phyloP scores from a whole-genome alignment of 208 protist genomes.

The Plasmodiophora brassicae region DNA sequence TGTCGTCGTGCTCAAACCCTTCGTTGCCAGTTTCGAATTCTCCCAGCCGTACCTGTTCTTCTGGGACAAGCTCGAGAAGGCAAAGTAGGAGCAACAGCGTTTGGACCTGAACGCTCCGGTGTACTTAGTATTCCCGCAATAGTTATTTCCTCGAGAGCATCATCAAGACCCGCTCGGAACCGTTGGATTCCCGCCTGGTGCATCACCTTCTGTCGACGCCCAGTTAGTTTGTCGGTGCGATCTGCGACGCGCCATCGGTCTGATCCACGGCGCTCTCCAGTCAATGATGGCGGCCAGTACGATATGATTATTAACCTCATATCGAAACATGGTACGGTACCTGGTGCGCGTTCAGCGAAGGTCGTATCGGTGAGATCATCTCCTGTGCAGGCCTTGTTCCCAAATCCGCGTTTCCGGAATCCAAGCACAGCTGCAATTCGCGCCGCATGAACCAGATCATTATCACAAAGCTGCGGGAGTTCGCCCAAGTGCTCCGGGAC shows the following conservation, averaged over 20 bases:
- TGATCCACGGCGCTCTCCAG: too few species aligned
- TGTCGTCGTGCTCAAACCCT: background rate
- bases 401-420: conserved; percentile 4
- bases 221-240: too few species aligned
- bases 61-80: conserved; percentile 53
- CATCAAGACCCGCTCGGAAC: conserved; percentile 32
- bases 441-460: conserved; percentile 45
- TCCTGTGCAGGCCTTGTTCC: conserved; percentile 32
- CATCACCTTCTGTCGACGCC: conserved; percentile 37
- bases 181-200: conserved; percentile 29
- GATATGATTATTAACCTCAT: conserved; percentile 52
- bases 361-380: too few species aligned
- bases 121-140: background rate
- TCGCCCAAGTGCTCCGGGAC: conserved; percentile 34
- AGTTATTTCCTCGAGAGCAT: conserved; percentile 52
- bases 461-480: conserved; percentile 46
- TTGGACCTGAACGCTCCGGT: background rate
- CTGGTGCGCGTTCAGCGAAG: background rate
- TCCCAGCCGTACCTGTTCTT: conserved; percentile 56
- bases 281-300: conserved; percentile 55
- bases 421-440: background rate
- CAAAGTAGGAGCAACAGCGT: background rate
- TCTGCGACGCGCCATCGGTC: too few species aligned
- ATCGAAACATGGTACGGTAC: conserved; percentile 52
- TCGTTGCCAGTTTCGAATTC: conserved; percentile 43